phyloP scores from a whole-genome alignment of 2,329 filamentous ascomycete species.

The Fusarium sambucinum region DNA sequence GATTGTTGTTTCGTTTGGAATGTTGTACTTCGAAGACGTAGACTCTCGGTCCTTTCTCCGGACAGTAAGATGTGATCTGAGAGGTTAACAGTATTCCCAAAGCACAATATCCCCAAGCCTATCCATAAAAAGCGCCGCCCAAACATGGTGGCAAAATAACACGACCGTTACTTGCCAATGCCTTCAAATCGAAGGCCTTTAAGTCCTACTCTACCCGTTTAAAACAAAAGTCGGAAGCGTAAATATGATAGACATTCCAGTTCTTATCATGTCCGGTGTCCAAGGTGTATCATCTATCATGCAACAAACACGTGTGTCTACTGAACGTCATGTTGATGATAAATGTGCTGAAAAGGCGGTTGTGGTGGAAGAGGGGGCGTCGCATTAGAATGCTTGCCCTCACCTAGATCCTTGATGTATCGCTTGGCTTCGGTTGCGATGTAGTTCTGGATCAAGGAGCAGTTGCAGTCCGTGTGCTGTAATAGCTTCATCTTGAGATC shows the following conservation, averaged over 20 bases:
- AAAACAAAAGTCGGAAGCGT: background rate
- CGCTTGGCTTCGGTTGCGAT: conserved; percentile 36
- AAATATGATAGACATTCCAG: background rate
- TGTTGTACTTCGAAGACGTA: fast-evolving
- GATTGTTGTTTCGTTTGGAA: background rate
- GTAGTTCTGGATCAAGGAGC: conserved; percentile 41
- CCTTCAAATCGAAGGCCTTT: fast-evolving
- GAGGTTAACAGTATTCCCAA: no score
- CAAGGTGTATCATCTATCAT: background rate
- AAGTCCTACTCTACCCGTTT: fast-evolving
- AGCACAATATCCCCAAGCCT: no score
- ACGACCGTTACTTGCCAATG: background rate
- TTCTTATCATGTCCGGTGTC: background rate
- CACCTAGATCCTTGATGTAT: conserved; percentile 21
- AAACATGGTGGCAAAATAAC: background rate
- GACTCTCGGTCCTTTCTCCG: background rate
- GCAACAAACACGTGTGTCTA: no score
- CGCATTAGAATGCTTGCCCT: background rate
- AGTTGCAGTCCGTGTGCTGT: conserved; percentile 43
- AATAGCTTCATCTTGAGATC: conserved; percentile 43
- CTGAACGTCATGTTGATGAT: no score
- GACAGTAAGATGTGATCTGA: no score
- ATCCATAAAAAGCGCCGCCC: no score
- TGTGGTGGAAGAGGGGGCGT: background rate
- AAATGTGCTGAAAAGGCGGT: fast-evolving